Percentiles rank a stretch among this genome's conserved stretches.
phyloP scores from a whole-genome alignment of 768 basidiomycete species.

The Phanerochaete carnosa region DNA sequence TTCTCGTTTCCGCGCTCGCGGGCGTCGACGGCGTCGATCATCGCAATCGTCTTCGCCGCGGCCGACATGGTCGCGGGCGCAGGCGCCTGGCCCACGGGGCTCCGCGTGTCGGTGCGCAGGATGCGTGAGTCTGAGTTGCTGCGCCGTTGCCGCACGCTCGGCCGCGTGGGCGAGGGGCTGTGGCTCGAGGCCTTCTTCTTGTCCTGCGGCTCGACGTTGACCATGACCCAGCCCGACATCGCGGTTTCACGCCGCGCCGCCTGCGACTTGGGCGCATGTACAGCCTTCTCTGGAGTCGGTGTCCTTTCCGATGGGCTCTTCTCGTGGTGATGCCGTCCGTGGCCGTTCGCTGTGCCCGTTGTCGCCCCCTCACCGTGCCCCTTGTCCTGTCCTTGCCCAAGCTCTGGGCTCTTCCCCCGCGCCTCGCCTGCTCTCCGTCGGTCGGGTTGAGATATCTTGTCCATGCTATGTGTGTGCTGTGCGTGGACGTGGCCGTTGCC shows the following conservation, averaged over 20 bases:
- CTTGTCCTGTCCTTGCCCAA: neutral
- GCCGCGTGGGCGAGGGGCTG: constrained; percentile 11
- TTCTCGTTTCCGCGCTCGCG: constrained; percentile 30
- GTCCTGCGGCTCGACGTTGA: constrained; percentile 22
- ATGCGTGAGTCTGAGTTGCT: constrained; percentile 26
- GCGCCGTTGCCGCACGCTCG: constrained; percentile 18
- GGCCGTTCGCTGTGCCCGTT: neutral
- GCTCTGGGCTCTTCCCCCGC: neutral
- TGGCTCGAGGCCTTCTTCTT: constrained; percentile 21
- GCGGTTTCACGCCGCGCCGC: constrained; percentile 15
- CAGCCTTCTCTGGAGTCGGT: neutral
- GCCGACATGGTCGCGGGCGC: constrained; percentile 34
- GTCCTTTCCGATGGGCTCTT: constrained; percentile 33
- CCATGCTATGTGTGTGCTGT: constrained; percentile 9
- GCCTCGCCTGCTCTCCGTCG: neutral
- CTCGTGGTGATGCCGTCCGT: neutral
- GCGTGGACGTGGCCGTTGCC: constrained; percentile 8
- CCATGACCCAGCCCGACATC: constrained; percentile 26
- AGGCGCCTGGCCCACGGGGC: constrained; percentile 10
- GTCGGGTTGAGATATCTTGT: neutral
- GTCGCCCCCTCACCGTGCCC: neutral
- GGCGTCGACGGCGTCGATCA: constrained; percentile 54
- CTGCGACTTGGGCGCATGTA: neutral
- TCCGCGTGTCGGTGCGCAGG: constrained; percentile 1
- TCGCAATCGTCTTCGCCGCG: constrained; percentile 60